Conservation (phyloP, 345 rosid species). For the Punica granatum region DNA sequence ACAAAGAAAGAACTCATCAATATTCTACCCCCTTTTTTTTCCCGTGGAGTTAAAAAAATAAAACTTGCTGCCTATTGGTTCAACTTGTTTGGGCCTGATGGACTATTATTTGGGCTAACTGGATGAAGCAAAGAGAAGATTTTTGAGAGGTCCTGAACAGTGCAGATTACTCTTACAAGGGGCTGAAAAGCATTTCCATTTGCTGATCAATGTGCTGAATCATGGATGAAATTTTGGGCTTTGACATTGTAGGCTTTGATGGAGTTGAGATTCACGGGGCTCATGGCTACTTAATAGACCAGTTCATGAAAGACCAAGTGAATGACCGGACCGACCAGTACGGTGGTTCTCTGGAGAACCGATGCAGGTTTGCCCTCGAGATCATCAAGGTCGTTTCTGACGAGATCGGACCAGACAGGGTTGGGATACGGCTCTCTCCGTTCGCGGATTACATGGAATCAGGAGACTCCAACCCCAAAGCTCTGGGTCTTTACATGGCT, state of each 20-base stretch:
- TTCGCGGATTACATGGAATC: slow-evolving; percentile 42
- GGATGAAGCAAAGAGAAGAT: background rate
- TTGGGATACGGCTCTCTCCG: slow-evolving; percentile 67
- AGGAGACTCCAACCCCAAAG: slow-evolving; percentile 56
- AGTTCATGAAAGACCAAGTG: slow-evolving; percentile 62
- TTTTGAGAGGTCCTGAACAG: background rate
- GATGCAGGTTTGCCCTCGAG: slow-evolving; percentile 57
- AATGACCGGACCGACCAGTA: slow-evolving; percentile 68
- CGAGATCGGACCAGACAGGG: slow-evolving; percentile 68
- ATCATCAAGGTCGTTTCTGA: slow-evolving; percentile 49
- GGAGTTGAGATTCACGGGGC: slow-evolving; percentile 86
- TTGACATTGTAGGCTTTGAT: slow-evolving; percentile 41
- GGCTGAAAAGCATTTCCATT: background rate
- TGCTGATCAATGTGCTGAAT: background rate
- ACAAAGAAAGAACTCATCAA: background rate
- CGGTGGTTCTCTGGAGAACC: slow-evolving; percentile 63
- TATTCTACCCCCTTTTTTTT: background rate
- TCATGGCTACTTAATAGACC: slow-evolving; percentile 58
- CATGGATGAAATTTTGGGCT: background rate
- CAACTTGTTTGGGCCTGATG: background rate
- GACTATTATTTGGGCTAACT: background rate
- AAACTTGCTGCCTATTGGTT: background rate
- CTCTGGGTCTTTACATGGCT: slow-evolving; percentile 52
- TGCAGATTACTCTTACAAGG: background rate
- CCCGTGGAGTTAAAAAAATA: too few relatives aligned